Evolutionary conservation across 2,329 filamentous ascomycete genomes (phyloP).

Genomic region (Calcarisporium arbuscula): DNA sequence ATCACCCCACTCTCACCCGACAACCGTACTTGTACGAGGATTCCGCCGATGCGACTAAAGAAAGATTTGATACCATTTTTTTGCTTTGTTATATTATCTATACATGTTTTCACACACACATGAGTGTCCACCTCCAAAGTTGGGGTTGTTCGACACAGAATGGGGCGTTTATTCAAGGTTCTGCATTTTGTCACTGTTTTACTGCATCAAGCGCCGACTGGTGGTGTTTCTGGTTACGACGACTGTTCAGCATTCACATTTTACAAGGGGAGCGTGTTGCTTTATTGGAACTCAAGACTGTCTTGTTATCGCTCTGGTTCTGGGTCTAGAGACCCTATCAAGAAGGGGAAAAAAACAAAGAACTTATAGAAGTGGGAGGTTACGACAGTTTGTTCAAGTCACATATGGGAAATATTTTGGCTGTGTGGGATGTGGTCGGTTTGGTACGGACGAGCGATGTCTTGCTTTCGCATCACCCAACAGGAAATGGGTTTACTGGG

Average conservation of each 20-base stretch:
- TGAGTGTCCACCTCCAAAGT: slow-evolving; percentile 26
- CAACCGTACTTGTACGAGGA: slow-evolving; percentile 25
- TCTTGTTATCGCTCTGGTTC: no score
- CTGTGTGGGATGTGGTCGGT: slow-evolving; percentile 22
- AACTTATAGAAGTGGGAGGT: slow-evolving; percentile 23
- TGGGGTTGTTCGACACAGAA: slow-evolving; percentile 37
- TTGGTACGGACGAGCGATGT: slow-evolving; percentile 29
- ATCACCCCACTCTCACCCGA: slow-evolving; percentile 24
- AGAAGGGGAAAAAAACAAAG: no score
- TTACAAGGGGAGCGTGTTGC: no score
- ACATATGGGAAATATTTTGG: slow-evolving; percentile 23
- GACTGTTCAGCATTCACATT: no score
- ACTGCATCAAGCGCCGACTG: slow-evolving; percentile 37
- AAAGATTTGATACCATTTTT: slow-evolving; percentile 44
- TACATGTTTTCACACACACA: slow-evolving; percentile 19
- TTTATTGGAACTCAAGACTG: no score
- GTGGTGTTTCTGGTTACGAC: slow-evolving; percentile 19
- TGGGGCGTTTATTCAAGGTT: slow-evolving; percentile 26
- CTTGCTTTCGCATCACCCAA: slow-evolving; percentile 22
- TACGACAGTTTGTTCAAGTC: slow-evolving; percentile 29
- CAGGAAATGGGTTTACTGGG: slow-evolving; percentile 23
- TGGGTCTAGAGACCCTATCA: no score
- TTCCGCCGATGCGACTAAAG: slow-evolving; percentile 31
- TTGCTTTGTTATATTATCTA: slow-evolving; percentile 24
- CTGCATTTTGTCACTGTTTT: slow-evolving; percentile 36